Base-by-base conservation (phyloP, 2,329 filamentous ascomycete genomes). In the Dryadomyces quercus-mongolicae region DNA sequence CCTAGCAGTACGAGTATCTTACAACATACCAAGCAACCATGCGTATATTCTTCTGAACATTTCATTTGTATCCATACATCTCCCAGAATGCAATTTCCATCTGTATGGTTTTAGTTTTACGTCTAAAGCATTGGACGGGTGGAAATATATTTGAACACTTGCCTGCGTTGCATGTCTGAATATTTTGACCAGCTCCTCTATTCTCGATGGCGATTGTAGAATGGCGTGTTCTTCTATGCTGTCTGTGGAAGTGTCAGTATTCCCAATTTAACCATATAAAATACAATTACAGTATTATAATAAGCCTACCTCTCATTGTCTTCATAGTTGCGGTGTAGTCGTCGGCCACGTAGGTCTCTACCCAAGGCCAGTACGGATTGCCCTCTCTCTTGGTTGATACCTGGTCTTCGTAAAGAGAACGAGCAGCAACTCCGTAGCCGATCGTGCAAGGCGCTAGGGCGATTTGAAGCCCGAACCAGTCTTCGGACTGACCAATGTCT, bases 91-190 rank as follows among this genome's bases (percentile, higher is more conserved):
- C 80, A 58, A 79, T 82, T 67, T 89, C 85, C 76, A 88, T 81
- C 78, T 87, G 48, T 16, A 51, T 1, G 15, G n/a, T 51, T 9
- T 50, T 53, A n/a, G 42, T n/a, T n/a, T n/a, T n/a, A n/a, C n/a
- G n/a, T n/a, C n/a, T n/a, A 8, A 49, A 9, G n/a, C 12, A n/a
- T 21, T 8, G 46, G 15, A 8, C 16, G 7, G 5, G 2, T 31
- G 38, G n/a, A n/a, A n/a, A n/a, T n/a, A n/a, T n/a, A n/a, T 7
- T 8, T 13, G 7, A 43, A 3, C 20, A 25, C 52, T 69, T 67
- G 88, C 86, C 74, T 84, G 86, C 16, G 89, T 94, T n/a, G 86
- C 88, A 61, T 90, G 85, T 49, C 90, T 81, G 64, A 96, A 96
- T 51, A 96, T 88, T 59, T 80, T 75, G 48, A 92, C 81, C 51